Conservation (phyloP, 225 moss, liverwort and hornwort genomes). For the Bryoerythrophyllum caledonicum region DNA sequence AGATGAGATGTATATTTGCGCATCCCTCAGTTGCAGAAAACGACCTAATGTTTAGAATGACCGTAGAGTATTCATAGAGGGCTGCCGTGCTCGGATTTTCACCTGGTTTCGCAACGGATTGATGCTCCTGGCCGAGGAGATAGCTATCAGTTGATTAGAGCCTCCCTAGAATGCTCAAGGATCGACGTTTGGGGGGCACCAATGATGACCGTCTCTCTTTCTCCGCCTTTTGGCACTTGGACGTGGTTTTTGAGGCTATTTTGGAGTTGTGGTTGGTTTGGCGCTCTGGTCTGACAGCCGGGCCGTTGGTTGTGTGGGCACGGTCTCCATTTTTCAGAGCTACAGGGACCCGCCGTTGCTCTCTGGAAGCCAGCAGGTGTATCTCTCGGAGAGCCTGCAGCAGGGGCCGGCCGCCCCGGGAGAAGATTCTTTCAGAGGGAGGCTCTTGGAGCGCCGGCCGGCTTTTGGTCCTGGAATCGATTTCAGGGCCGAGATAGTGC, state of each 20-base stretch:
- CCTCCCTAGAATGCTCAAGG: background rate
- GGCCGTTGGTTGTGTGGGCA: background rate
- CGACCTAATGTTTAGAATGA: slow-evolving; percentile 5
- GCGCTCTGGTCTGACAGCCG: background rate
- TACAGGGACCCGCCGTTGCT: slow-evolving; percentile 40
- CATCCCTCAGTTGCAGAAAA: background rate
- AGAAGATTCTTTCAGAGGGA: slow-evolving; percentile 33
- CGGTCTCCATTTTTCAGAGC: slow-evolving; percentile 34
- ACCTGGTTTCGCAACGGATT: background rate
- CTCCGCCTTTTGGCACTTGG: background rate
- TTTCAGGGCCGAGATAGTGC: slow-evolving; percentile 30
- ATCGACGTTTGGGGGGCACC: background rate
- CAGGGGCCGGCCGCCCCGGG: background rate
- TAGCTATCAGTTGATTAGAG: background rate
- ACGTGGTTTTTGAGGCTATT: background rate
- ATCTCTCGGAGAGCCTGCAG: slow-evolving; percentile 23
- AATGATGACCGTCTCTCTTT: background rate
- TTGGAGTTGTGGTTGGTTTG: background rate
- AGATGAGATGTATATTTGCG: background rate
- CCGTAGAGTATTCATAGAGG: background rate
- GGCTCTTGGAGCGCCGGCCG: slow-evolving; percentile 35
- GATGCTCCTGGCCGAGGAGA: background rate
- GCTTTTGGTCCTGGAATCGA: slow-evolving; percentile 10
- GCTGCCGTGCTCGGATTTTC: background rate
- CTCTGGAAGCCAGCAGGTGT: slow-evolving; percentile 25